Conservation (phyloP, 352 stramenopile species). For the Phytophthora idaei region DNA sequence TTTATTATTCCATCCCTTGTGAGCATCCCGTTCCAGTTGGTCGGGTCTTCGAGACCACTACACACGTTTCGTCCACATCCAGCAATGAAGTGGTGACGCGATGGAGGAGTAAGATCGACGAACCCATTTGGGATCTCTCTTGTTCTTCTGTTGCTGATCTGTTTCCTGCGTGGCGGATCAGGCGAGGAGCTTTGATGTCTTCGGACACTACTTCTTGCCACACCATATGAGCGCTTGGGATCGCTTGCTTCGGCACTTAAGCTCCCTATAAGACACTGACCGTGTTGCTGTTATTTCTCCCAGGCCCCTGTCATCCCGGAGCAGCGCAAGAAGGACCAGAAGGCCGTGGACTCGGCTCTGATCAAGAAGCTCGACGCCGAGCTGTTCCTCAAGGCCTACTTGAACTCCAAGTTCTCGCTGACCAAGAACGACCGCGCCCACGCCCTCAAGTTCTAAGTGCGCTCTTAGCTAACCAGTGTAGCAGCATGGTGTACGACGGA, state of each 20-base stretch:
- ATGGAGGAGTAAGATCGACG: constrained; percentile 23
- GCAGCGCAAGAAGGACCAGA: constrained; percentile 99
- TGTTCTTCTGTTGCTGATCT: background rate
- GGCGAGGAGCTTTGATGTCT: constrained; percentile 7
- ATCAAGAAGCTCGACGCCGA: constrained; percentile 87
- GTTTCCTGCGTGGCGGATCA: constrained; percentile 16
- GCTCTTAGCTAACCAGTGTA: constrained; percentile 29
- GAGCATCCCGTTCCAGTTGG: constrained; percentile 28
- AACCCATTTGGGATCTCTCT: constrained; percentile 41
- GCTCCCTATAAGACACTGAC: constrained; percentile 68
- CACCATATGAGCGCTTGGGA: constrained; percentile 87
- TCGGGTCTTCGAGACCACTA: constrained; percentile 20
- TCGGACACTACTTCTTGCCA: constrained; percentile 7
- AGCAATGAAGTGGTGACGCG: constrained; percentile 2
- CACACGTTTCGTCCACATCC: constrained; percentile 3
- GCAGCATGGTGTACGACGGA: constrained; percentile 29
- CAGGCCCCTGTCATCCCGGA: constrained; percentile 94
- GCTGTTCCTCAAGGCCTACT: constrained; percentile 97
- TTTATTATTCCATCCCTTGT: constrained; percentile 17
- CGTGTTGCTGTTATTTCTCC: constrained; percentile 2
- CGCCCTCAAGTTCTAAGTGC: constrained; percentile 99
- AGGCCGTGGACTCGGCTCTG: constrained; percentile 95
- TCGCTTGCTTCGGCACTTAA: constrained; percentile 88
- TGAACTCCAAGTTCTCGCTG: constrained; percentile 98
- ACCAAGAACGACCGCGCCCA: constrained; percentile 98